phyloP scores from a whole-genome alignment of 768 basidiomycete genomes.

The Arthromyces matolae region DNA sequence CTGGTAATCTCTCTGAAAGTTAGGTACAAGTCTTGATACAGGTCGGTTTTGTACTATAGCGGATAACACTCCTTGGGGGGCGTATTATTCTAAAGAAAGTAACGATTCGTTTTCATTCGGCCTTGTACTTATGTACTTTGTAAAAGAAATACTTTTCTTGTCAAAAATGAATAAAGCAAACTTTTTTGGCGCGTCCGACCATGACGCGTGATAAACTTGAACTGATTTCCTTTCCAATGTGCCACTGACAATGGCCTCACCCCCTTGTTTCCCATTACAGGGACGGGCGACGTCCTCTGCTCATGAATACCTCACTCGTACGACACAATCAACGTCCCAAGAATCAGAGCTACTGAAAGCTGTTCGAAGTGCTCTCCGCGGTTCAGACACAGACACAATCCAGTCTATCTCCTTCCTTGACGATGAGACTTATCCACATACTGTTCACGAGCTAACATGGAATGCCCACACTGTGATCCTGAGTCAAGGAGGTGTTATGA shows the following conservation, averaged over 20 bases:
- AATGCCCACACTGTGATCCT: conserved; percentile 59
- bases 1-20: too few species aligned
- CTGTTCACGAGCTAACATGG: conserved; percentile 72
- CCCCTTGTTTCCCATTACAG: conserved; percentile 39
- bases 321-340: conserved; percentile 17
- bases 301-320: conserved; percentile 34
- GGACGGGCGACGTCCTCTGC: conserved; percentile 43
- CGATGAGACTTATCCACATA: conserved; percentile 35
- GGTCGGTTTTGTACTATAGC: too few species aligned
- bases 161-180: conserved; percentile 1
- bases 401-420: conserved; percentile 40
- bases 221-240: conserved; percentile 5
- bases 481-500: conserved; percentile 63
- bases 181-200: conserved; percentile 9
- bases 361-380: conserved; percentile 58
- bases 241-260: conserved; percentile 3
- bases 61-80: too few species aligned
- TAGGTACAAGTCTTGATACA: too few species aligned
- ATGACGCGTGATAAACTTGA: conserved; percentile 5
- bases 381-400: conserved; percentile 43
- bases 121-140: too few species aligned
- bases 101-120: too few species aligned
- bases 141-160: not conserved
- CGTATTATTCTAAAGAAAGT: too few species aligned
- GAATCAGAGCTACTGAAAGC: conserved; percentile 48